Percentiles rank a stretch among this genome's conserved stretches.
Conservation (phyloP, 2,329 filamentous ascomycete genomes). For the Penicillium sp. region DNA sequence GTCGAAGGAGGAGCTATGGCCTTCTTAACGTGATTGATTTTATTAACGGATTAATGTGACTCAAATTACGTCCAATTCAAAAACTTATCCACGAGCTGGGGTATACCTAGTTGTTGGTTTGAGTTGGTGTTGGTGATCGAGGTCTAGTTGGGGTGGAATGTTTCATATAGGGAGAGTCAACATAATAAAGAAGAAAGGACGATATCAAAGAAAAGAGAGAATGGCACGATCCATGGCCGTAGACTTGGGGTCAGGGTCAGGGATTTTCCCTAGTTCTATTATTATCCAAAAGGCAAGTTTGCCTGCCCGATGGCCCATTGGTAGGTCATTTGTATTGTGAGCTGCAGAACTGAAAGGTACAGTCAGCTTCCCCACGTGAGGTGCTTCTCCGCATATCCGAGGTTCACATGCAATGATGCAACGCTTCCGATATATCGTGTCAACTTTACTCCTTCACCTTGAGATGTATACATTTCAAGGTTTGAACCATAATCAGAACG, state of each 20-base stretch:
- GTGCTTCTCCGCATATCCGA: constrained; percentile 23
- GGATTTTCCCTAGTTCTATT: not conserved
- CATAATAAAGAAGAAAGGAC: not conserved
- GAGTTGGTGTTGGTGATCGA: not conserved
- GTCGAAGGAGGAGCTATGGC: constrained; percentile 9
- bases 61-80: not conserved
- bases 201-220: not conserved
- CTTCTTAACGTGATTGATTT: constrained; percentile 8
- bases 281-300: not conserved
- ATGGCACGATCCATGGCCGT: not conserved
- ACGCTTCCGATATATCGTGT: not conserved
- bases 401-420: constrained; percentile 32
- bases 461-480: constrained; percentile 1
- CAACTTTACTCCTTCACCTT: constrained; percentile 4
- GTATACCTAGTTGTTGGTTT: not conserved
- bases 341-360: not conserved
- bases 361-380: constrained; percentile 24
- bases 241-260: not conserved
- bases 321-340: not conserved
- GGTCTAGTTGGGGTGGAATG: not conserved
- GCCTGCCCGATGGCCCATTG: not conserved
- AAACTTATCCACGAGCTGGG: not conserved
- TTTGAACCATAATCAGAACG: not conserved
- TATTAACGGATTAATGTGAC: not conserved
- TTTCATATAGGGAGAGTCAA: not conserved